These are phyloP conservation scores for Artemisia tridentata DNA, from an alignment of 129 eudicot species.

Conservation along the genomic window DNA sequence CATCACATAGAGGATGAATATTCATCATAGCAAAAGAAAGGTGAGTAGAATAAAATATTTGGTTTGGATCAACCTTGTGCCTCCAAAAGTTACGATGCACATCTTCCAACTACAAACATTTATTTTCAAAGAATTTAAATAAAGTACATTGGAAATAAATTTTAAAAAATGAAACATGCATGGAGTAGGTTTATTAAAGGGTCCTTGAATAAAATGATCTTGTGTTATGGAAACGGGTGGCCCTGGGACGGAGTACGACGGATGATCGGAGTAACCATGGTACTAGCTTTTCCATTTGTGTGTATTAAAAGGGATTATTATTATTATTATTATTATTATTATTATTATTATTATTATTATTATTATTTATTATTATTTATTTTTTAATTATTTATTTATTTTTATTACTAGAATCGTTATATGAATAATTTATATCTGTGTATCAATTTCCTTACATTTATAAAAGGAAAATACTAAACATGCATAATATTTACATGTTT, in stretches of 20 bases:
- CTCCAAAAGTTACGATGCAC: slow-evolving; percentile 65
- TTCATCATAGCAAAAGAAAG: slow-evolving; percentile 92
- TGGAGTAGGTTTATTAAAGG: not conserved
- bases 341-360: too few species aligned
- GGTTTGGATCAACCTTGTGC: slow-evolving; percentile 58
- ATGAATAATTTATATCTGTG: too few species aligned
- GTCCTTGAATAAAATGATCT: slow-evolving; percentile 35
- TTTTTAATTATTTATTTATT: too few species aligned
- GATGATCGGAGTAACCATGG: slow-evolving; percentile 26
- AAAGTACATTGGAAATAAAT: not conserved
- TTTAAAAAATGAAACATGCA: too few species aligned
- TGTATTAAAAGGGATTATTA: not conserved
- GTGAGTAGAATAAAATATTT: slow-evolving; percentile 64
- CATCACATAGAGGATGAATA: slow-evolving; percentile 88
- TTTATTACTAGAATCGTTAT: too few species aligned
- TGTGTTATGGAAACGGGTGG: slow-evolving; percentile 18
- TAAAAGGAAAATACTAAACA: too few species aligned
- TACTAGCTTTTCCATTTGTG: slow-evolving; percentile 19
- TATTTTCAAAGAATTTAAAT: too few species aligned
- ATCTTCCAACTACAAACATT: slow-evolving; percentile 45
- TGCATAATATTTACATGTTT: too few species aligned
- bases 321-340: too few species aligned
- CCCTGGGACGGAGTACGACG: slow-evolving; percentile 24
- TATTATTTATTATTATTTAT: too few species aligned
- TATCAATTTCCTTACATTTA: too few species aligned